phyloP scores from a whole-genome alignment of 306 rosid genomes.

The Prunus padus region DNA sequence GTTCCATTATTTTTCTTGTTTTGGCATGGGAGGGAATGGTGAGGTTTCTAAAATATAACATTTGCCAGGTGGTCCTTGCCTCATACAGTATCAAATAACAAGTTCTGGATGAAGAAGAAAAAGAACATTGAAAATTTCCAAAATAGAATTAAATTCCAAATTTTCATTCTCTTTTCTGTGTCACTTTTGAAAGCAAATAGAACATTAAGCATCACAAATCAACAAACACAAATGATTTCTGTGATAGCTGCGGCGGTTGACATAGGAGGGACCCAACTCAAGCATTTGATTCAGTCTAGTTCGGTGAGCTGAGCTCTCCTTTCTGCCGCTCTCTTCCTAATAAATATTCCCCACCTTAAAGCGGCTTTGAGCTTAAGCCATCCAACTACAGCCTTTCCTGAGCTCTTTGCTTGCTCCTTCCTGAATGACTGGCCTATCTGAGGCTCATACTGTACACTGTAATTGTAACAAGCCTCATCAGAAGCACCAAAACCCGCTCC shows the following conservation, averaged over 20 bases:
- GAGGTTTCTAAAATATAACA: too few species aligned
- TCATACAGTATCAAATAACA: not conserved
- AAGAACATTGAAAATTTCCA: not conserved
- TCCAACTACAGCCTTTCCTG: conserved; percentile 82
- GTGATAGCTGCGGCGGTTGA: not conserved
- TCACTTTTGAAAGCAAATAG: not conserved
- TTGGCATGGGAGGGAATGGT: not conserved
- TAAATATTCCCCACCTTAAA: conserved; percentile 85
- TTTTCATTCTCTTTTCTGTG: not conserved
- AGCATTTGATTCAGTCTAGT: conserved; percentile 47
- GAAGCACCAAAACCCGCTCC: conserved; percentile 44
- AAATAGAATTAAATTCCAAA: not conserved
- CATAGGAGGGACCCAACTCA: not conserved
- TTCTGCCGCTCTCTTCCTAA: conserved; percentile 72
- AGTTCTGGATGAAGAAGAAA: not conserved
- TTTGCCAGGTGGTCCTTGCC: not conserved
- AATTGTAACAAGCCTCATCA: conserved; percentile 48
- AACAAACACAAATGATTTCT: not conserved
- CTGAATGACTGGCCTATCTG: conserved; percentile 39
- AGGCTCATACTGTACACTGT: conserved; percentile 58
- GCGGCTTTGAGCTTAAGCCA: conserved; percentile 96
- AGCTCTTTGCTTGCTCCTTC: conserved; percentile 47
- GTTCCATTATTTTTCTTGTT: not conserved
- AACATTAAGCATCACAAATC: not conserved
- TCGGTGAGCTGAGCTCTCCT: conserved; percentile 86